phyloP scores from a whole-genome alignment of 2,329 filamentous ascomycete genomes.

The Colletotrichum brevisporum region DNA sequence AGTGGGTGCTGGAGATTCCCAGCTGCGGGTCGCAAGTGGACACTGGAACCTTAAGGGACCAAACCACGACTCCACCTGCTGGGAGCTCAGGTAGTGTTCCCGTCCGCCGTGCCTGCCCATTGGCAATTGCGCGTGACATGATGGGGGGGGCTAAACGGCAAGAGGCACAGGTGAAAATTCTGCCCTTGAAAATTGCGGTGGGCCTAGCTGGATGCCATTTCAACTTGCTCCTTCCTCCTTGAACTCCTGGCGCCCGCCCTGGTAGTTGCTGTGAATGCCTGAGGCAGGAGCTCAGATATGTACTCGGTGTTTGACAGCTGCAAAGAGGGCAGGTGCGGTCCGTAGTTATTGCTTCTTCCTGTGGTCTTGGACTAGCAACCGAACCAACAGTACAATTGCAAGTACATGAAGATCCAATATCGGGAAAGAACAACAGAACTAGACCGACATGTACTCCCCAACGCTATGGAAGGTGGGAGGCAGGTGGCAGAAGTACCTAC shows the following conservation, averaged over 20 bases:
- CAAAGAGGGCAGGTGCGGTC: not conserved
- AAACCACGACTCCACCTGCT: conserved; percentile 10
- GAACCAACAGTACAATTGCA: conserved; percentile 17
- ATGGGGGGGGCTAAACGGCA: not conserved
- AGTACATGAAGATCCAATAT: conserved; percentile 2
- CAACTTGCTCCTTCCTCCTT: no score
- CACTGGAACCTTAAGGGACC: conserved; percentile 26
- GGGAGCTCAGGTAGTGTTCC: not conserved
- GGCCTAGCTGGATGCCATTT: no score
- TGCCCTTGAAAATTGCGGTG: no score
- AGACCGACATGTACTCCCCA: not conserved
- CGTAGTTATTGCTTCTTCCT: not conserved
- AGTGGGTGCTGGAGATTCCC: not conserved
- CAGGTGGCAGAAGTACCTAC: no score
- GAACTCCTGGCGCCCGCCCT: not conserved
- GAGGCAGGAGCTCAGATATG: not conserved
- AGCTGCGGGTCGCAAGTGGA: conserved; percentile 4
- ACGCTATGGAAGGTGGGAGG: not conserved
- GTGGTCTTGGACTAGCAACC: conserved; percentile 10
- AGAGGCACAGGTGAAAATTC: no score
- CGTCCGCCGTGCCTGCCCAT: conserved; percentile 7
- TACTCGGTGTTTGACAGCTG: not conserved
- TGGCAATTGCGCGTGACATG: not conserved
- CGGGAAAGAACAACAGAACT: not conserved
- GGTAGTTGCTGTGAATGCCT: not conserved